Percentiles rank a stretch among this genome's conserved stretches.
phyloP scores from a whole-genome alignment of 768 basidiomycete genomes.

The Calocybe cyanea region DNA sequence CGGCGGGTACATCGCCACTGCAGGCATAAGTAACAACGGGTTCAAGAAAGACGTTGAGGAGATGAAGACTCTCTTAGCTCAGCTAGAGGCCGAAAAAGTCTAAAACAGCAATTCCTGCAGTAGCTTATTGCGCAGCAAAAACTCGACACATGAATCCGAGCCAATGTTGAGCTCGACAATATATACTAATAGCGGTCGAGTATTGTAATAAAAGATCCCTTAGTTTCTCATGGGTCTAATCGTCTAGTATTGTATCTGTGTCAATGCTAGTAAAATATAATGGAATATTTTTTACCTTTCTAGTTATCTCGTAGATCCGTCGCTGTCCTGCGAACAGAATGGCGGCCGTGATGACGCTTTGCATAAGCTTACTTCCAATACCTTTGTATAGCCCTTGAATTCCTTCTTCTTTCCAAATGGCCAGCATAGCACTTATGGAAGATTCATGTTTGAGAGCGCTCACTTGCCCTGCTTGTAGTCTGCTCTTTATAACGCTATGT shows the following conservation, averaged over 20 bases:
- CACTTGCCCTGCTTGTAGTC: slow-evolving; percentile 72
- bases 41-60: slow-evolving; percentile 71
- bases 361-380: slow-evolving; percentile 81
- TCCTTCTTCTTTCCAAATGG: slow-evolving; percentile 78
- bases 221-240: slow-evolving; percentile 12
- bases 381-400: slow-evolving; percentile 85
- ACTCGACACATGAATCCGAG: background rate
- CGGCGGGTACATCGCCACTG: slow-evolving; percentile 30
- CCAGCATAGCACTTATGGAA: slow-evolving; percentile 69
- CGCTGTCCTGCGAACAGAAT: slow-evolving; percentile 90
- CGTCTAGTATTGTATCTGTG: slow-evolving; percentile 5
- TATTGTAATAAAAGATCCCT: background rate
- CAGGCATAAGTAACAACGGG: slow-evolving; percentile 50
- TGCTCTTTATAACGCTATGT: slow-evolving; percentile 67
- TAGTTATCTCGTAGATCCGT: slow-evolving; percentile 73
- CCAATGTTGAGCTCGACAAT: too few species aligned
- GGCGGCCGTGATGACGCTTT: slow-evolving; percentile 90
- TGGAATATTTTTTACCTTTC: slow-evolving; percentile 30
- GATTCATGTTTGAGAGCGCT: slow-evolving; percentile 71
- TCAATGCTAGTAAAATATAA: background rate
- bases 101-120: background rate
- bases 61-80: slow-evolving; percentile 55
- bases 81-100: slow-evolving; percentile 24
- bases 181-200: too few species aligned
- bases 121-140: background rate